Conservation (phyloP, 768 basidiomycete species). For the Serendipita sp. region DNA sequence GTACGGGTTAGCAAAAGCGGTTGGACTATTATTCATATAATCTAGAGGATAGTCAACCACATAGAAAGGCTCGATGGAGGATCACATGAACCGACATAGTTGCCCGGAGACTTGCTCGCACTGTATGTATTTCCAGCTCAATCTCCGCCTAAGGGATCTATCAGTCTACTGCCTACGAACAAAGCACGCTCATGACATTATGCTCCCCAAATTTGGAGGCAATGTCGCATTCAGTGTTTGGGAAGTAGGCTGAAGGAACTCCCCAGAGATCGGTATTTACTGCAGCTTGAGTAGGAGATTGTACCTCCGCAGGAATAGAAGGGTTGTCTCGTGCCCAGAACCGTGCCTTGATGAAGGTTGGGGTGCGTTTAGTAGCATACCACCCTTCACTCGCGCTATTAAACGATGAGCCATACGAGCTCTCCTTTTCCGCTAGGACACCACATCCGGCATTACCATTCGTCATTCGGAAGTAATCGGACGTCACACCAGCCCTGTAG, state of each 20-base stretch:
- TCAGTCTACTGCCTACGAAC: not conserved
- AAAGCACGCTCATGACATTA: conserved; percentile 22
- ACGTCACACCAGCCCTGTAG: not conserved
- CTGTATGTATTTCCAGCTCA: conserved; percentile 38
- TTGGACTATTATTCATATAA: conserved; percentile 46
- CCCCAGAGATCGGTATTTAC: conserved; percentile 40
- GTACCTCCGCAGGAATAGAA: conserved; percentile 28
- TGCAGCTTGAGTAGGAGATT: conserved; percentile 23
- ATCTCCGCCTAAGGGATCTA: conserved; percentile 30
- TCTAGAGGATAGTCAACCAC: conserved; percentile 15
- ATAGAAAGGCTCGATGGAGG: conserved; percentile 10
- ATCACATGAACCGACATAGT: conserved; percentile 4
- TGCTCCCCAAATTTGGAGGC: conserved; percentile 37
- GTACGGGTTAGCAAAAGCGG: conserved; percentile 50
- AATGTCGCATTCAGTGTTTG: conserved; percentile 37
- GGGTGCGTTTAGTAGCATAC: conserved; percentile 50
- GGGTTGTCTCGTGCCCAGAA: conserved; percentile 43
- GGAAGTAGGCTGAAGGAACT: conserved; percentile 37
- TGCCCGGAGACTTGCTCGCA: not conserved
- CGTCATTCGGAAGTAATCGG: conserved; percentile 33
- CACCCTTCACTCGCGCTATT: conserved; percentile 48
- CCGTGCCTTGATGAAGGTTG: conserved; percentile 45
- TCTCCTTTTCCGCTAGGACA: conserved; percentile 25
- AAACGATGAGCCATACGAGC: conserved; percentile 42
- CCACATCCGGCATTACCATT: conserved; percentile 43